Evolutionary conservation across 2,329 filamentous ascomycete species (phyloP).

Genomic region (Arthrobotrys conoides): DNA sequence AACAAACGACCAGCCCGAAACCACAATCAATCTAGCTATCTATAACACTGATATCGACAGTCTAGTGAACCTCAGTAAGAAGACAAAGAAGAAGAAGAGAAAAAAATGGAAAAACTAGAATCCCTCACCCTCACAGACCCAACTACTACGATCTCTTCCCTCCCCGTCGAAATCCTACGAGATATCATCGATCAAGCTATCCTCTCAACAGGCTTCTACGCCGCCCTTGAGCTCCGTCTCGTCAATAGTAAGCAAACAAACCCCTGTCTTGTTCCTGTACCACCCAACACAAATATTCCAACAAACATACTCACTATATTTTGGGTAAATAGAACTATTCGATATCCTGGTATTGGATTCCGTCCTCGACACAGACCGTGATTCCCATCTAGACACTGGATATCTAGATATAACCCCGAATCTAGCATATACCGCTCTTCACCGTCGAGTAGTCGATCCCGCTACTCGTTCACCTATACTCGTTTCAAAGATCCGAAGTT

Average conservation of each 20-base stretch:
- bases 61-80: too few species aligned
- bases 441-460: conserved; percentile 35
- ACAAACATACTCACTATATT: conserved; percentile 15
- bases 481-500: conserved; percentile 27
- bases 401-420: conserved; percentile 7
- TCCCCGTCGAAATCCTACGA: conserved; percentile 49
- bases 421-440: conserved; percentile 37
- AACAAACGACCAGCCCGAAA: not conserved
- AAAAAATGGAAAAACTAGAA: conserved; percentile 33
- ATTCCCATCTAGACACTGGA: conserved; percentile 17
- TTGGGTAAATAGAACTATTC: conserved; percentile 46
- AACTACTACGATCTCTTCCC: not conserved
- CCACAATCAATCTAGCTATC: not conserved
- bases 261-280: not conserved
- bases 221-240: conserved; percentile 40
- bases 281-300: conserved; percentile 33
- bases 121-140: conserved; percentile 37
- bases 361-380: conserved; percentile 42
- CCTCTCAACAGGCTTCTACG: conserved; percentile 43
- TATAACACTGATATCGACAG: too few species aligned
- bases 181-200: conserved; percentile 40
- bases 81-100: too few species aligned
- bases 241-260: conserved; percentile 47
- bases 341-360: conserved; percentile 41
- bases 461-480: conserved; percentile 29